Percentiles rank a stretch among this genome's conserved stretches.
Conservation (phyloP, 2,329 filamentous ascomycete species). For the Thelonectria blattea region DNA sequence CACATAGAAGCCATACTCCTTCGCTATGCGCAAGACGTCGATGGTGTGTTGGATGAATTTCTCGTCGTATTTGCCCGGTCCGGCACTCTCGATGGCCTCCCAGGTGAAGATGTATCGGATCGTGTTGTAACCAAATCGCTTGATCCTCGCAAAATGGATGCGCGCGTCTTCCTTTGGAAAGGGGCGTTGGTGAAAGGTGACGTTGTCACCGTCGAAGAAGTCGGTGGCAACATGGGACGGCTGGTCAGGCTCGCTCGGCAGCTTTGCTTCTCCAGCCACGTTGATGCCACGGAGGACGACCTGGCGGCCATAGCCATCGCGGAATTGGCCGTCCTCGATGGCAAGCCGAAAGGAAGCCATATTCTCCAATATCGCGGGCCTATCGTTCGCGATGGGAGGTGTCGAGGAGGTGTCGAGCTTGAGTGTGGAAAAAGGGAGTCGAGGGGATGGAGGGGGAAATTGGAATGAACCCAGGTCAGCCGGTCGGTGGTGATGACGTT, state of each 20-base stretch:
- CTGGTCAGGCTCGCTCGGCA: constrained; percentile 79
- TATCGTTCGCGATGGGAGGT: not conserved
- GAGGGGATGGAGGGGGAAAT: constrained; percentile 21
- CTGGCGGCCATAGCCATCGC: constrained; percentile 81
- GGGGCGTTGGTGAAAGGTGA: constrained; percentile 86
- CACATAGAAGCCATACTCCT: constrained; percentile 90
- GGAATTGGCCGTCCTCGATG: constrained; percentile 86
- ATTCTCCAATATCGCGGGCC: constrained; percentile 5
- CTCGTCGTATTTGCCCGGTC: constrained; percentile 92
- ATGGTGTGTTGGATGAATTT: constrained; percentile 93
- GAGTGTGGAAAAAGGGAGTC: constrained; percentile 5
- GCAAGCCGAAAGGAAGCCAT: constrained; percentile 81
- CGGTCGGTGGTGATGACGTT: constrained; percentile 34
- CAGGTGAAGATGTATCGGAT: constrained; percentile 97
- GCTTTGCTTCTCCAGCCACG: constrained; percentile 87
- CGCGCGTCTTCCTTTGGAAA: constrained; percentile 85
- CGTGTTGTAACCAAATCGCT: constrained; percentile 92
- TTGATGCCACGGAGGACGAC: constrained; percentile 94
- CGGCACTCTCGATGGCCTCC: constrained; percentile 96
- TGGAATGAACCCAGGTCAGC: constrained; percentile 23
- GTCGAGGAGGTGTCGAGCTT: not conserved
- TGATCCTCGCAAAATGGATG: constrained; percentile 83
- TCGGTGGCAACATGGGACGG: constrained; percentile 78
- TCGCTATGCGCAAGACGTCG: constrained; percentile 80
- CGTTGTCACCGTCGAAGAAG: constrained; percentile 92